Conservation (phyloP, 345 rosid genomes). For the Dipteronia dyeriana region DNA sequence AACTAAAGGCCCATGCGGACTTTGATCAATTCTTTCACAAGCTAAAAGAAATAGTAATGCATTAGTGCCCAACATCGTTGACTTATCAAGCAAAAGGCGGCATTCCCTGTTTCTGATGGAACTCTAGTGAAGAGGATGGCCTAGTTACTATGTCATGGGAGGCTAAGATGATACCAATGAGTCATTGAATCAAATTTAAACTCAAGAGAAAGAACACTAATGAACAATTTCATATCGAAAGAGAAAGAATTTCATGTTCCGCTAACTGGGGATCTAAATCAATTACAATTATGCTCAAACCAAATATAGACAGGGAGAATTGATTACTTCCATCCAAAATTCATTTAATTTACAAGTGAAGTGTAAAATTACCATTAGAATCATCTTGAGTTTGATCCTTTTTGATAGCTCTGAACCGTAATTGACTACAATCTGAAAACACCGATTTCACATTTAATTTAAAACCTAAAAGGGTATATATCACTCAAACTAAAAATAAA, state of each 20-base stretch:
- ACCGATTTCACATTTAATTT: slow-evolving; percentile 10
- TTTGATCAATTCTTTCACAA: slow-evolving; percentile 4
- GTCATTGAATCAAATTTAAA: background rate
- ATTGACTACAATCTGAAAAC: slow-evolving; percentile 29
- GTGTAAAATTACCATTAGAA: slow-evolving; percentile 37
- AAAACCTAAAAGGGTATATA: background rate
- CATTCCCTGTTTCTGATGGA: background rate
- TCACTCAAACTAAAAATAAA: background rate
- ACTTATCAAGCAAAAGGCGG: slow-evolving; percentile 9
- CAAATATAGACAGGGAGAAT: background rate
- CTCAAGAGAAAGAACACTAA: background rate
- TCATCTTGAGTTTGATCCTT: slow-evolving; percentile 36
- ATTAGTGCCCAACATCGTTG: slow-evolving; percentile 12
- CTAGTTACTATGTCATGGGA: background rate
- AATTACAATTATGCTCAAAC: background rate
- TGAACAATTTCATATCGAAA: background rate
- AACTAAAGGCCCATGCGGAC: background rate
- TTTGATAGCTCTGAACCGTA: slow-evolving; percentile 29
- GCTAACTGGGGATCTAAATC: background rate
- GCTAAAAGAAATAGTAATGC: background rate
- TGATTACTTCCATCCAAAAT: background rate
- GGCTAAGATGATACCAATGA: too few species aligned
- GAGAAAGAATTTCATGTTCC: background rate
- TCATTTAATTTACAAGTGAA: background rate
- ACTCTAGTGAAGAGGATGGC: too few species aligned